Evolutionary conservation across 257 asterid species (phyloP).

Genomic region (Nemophila menziesii): DNA sequence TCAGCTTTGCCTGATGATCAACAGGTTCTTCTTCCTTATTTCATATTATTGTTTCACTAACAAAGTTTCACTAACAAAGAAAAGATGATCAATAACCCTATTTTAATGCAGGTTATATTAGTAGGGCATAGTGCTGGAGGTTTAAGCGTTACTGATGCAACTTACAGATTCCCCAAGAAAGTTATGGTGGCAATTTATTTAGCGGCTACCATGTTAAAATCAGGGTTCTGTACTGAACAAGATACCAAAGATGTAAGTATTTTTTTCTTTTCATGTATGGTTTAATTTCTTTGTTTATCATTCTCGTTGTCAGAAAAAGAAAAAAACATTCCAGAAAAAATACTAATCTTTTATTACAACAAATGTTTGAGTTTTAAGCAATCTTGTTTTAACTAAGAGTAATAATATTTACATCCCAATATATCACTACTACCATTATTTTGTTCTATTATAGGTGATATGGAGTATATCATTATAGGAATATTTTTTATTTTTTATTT

Average conservation of each 20-base stretch:
- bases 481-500: no score
- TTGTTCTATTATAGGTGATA: no score
- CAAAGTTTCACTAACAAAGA: neutral
- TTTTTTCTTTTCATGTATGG: neutral
- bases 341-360: neutral
- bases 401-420: neutral
- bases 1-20: conserved; percentile 28
- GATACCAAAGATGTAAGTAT: conserved; percentile 54
- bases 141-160: conserved; percentile 49
- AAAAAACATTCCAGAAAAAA: neutral
- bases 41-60: neutral
- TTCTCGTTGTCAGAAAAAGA: neutral
- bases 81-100: no score
- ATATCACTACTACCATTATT: neutral
- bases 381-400: neutral
- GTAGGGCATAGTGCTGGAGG: conserved; percentile 98
- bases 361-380: no score
- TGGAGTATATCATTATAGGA: no score
- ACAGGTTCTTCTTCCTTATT: conserved; percentile 31
- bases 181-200: conserved; percentile 51
- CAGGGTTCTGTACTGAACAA: conserved; percentile 35
- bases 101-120: conserved; percentile 48
- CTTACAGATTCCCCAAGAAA: conserved; percentile 42
- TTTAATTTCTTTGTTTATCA: neutral
- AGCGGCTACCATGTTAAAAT: conserved; percentile 72